Evolutionary conservation across 805 yeast genomes (phyloP).

Genomic region (Wickerhamiella azymoides): DNA sequence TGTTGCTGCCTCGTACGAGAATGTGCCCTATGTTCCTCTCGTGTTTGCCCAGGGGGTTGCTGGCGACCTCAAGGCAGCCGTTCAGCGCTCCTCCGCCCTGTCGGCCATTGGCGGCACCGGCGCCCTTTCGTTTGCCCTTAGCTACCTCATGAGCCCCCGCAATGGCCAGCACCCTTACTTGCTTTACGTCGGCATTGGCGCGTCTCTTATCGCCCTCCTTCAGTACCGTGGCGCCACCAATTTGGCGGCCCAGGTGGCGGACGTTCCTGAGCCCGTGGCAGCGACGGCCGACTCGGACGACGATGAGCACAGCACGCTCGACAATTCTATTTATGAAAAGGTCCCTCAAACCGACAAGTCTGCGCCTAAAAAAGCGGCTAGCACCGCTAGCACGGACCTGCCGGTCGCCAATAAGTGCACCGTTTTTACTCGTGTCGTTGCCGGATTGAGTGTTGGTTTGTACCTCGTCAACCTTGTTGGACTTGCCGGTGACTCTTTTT

Average conservation of each 20-base stretch:
- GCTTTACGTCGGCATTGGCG: constrained; percentile 23
- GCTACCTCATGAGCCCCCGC: constrained; percentile 20
- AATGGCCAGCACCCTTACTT: constrained; percentile 25
- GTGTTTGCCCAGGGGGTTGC: neutral
- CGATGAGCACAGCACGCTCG: constrained; percentile 12
- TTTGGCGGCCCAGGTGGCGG: constrained; percentile 12
- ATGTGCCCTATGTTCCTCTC: neutral
- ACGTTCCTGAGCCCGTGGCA: neutral
- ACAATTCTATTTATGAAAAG: constrained; percentile 15
- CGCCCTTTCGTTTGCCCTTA: constrained; percentile 16
- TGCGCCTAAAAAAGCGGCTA: neutral
- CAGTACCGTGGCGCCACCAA: constrained; percentile 19
- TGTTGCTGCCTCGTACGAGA: constrained; percentile 7
- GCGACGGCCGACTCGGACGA: neutral
- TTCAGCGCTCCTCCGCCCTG: constrained; percentile 6
- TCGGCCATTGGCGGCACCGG: constrained; percentile 17
- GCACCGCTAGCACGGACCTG: neutral
- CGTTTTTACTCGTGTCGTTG: constrained; percentile 17
- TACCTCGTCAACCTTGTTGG: constrained; percentile 17
- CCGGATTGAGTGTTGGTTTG: constrained; percentile 16
- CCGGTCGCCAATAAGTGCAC: constrained; percentile 12
- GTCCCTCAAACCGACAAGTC: constrained; percentile 5
- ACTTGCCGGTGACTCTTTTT: constrained; percentile 17
- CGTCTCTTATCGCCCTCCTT: constrained; percentile 21
- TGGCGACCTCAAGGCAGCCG: neutral